Base-by-base conservation (phyloP, 805 yeast species). In the Metschnikowia matae region DNA sequence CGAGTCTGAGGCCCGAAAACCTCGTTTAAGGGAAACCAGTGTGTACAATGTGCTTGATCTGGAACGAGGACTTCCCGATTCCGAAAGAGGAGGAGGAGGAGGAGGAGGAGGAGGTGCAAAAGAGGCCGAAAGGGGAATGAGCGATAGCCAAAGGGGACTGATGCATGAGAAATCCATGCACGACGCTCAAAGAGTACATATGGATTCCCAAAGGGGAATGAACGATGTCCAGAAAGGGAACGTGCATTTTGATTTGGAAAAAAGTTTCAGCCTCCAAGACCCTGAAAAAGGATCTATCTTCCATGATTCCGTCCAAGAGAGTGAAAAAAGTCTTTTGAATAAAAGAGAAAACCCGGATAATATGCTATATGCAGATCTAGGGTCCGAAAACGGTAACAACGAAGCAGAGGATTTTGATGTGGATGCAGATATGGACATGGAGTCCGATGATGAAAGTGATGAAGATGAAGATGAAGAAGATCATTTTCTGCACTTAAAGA, bases 391-490 rank as follows among this genome's bases (percentile, higher is more conserved):
- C n/a, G 35, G 15, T 8, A n/a, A 33, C 8, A 13, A 33, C 15
- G 35, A 43, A 6, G 40, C 37, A 11, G 43, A 38, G 15, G 47
- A 29, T 35, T 48, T 41, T 20, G 38, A 23, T 35, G 31, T 23
- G 34, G 40, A 54, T 35, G 55, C 45, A 13, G 52, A 52, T 18
- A 39, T 39, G 42, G 54, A 48, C 11, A 48, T 56, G 36, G 42
- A 40, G 17, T 51, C 49, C 13, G 46, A 54, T 34, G 55, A 46
- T 17, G 53, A 50, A 13, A 57, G 53, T n/a, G 59, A 59, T 11
- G 58, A 54, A 13, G 62, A 59, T 10, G 60, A 55, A 17, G 62
- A 59, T 10, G 60, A 55, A 17, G 62, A 55, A 2, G 34, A 40
- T 6, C 34, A 29, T 17, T 41, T 40, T 18, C 52, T 37, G 23